These are phyloP conservation scores for Phycomyces blakesleeanus DNA, from an alignment of 192 early-diverging fungal species.

Conservation along the genomic window DNA sequence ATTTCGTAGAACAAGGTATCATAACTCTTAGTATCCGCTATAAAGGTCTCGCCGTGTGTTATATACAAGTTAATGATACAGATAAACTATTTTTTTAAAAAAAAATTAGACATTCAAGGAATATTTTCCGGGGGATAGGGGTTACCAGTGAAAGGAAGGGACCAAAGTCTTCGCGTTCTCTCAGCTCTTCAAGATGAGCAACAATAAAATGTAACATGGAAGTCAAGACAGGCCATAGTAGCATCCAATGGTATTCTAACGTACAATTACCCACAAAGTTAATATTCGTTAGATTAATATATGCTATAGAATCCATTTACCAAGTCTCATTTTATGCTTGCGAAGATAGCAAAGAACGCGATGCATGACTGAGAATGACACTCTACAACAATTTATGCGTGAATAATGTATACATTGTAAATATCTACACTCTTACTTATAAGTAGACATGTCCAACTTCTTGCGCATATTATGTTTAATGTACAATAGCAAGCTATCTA, in stretches of 20 bases:
- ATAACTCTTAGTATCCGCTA: constrained; percentile 46
- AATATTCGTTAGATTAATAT: neutral
- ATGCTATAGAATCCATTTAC: constrained; percentile 4
- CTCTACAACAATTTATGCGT: neutral
- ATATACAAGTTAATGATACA: constrained; percentile 48
- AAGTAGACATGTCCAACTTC: constrained; percentile 46
- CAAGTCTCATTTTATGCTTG: constrained; percentile 29
- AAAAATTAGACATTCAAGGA: neutral
- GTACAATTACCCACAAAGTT: neutral
- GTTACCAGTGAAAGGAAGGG: constrained; percentile 41
- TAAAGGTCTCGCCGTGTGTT: constrained; percentile 44
- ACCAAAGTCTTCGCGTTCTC: constrained; percentile 24
- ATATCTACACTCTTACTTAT: constrained; percentile 34
- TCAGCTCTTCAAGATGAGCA: constrained; percentile 34
- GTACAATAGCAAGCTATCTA: constrained; percentile 48
- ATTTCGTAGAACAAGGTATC: constrained; percentile 55
- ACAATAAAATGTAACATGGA: constrained; percentile 42
- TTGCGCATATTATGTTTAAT: constrained; percentile 55
- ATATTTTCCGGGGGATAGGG: neutral
- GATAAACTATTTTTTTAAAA: constrained; percentile 28
- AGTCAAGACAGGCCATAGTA: constrained; percentile 50
- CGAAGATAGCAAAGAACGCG: constrained; percentile 23
- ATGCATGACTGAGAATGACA: constrained; percentile 29
- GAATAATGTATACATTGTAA: constrained; percentile 2
- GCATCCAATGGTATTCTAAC: constrained; percentile 52